phyloP scores from a whole-genome alignment of 2,329 filamentous ascomycete genomes.

The Phyllosticta citribraziliensis region DNA sequence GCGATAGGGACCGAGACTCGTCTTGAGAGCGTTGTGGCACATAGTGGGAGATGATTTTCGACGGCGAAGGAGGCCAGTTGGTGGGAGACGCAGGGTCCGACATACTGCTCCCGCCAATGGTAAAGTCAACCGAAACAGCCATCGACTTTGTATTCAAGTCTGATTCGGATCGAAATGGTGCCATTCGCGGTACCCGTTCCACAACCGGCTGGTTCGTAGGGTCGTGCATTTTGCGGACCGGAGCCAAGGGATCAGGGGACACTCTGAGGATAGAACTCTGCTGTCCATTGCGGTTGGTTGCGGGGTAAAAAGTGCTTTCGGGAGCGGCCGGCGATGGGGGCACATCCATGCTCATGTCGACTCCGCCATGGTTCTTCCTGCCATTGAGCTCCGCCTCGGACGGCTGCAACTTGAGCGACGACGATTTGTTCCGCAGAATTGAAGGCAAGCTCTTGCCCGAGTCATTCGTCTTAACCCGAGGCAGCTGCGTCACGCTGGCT shows the following conservation, averaged over 20 bases:
- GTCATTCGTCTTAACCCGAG: constrained; percentile 16
- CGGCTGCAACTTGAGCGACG: constrained; percentile 21
- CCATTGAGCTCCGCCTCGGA: constrained; percentile 29
- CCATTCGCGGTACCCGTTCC: constrained; percentile 6
- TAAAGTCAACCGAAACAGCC: constrained; percentile 3
- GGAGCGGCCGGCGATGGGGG: constrained; percentile 22
- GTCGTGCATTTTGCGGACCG: background rate
- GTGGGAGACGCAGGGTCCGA: background rate
- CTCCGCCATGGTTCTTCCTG: constrained; percentile 24
- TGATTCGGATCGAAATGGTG: background rate
- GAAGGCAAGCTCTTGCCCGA: constrained; percentile 14
- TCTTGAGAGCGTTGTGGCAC: constrained; percentile 1
- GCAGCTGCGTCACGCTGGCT: constrained; percentile 25
- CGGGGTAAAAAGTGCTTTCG: constrained; percentile 5
- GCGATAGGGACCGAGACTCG: background rate
- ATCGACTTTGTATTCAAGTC: background rate
- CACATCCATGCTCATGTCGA: constrained; percentile 26
- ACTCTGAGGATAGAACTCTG: background rate
- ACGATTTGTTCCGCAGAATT: constrained; percentile 14
- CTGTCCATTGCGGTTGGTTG: background rate
- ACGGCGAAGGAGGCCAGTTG: background rate
- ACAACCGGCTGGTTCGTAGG: constrained; percentile 4
- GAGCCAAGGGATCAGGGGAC: constrained; percentile 5
- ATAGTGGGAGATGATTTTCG: background rate
- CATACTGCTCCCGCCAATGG: constrained; percentile 1